Base-by-base conservation (phyloP, 139 green algal genomes). In the Coccomyxa sp. region DNA sequence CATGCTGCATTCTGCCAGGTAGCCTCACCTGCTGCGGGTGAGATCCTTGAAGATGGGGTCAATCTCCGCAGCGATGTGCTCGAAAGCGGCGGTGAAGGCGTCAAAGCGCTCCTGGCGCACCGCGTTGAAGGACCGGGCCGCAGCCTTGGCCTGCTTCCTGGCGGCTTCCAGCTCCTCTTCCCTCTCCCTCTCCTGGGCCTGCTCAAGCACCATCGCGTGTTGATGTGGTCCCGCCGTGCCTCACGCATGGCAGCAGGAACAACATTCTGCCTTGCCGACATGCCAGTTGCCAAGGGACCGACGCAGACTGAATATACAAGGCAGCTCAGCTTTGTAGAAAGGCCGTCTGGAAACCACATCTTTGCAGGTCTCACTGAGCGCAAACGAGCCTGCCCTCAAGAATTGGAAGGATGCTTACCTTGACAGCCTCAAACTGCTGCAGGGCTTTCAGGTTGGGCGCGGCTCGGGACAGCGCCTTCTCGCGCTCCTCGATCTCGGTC, bases 1-100 rank as follows among this genome's bases (percentile, higher is more conserved):
- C n/a, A n/a, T n/a, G n/a, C n/a, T n/a, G n/a, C n/a, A n/a, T n/a
- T n/a, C n/a, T n/a, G n/a, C n/a, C n/a, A n/a, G n/a, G n/a, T n/a
- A 64, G 50, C 18, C 50, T 31, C 5, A 22, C 50, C 50, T 64
- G 50, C 27, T 39, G 16, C 40, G 36, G 37, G 22, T 73, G 64
- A 93, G 77, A 54, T 87, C 89, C 88, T 98, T 97, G 92, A 98
- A 99, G 77, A 99, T 97, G 55, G 79, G 70, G 79, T 98, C 90
- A 71, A 99, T 99, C 58, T 39, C 75, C 36, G 27, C 70, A 29
- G 69, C 72, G 74, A 98, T 91, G 83, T 97, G 92, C 24, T 91
- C 79, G 79, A 98, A 98, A 24, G 95, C 96, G 16, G 82, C 82
- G 34, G 82, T 93, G 88, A 99, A 98, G 16, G 86, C 79, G 58